Percentiles rank a stretch among this genome's conserved stretches.
phyloP scores from a whole-genome alignment of 345 rosid genomes.

The Murraya koenigii region DNA sequence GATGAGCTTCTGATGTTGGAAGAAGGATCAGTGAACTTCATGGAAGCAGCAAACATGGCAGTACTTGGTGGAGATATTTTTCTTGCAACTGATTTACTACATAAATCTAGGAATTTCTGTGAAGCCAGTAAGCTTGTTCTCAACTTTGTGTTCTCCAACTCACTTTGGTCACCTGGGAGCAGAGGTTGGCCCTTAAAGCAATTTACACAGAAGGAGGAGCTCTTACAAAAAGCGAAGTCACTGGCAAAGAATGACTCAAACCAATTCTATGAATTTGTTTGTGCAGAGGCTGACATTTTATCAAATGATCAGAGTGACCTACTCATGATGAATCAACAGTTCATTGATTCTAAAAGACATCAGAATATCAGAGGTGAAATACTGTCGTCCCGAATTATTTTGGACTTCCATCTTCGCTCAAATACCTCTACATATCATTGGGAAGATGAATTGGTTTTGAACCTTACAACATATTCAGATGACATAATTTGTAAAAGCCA shows the following conservation, averaged over 20 bases:
- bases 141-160: constrained; percentile 30
- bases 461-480: constrained; percentile 18
- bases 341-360: constrained; percentile 24
- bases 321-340: constrained; percentile 22
- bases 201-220: constrained; percentile 27
- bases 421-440: constrained; percentile 20
- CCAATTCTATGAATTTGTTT: constrained; percentile 29
- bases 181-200: constrained; percentile 49
- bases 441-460: constrained; percentile 25
- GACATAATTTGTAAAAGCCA: neutral
- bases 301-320: constrained; percentile 15
- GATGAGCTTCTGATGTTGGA: constrained; percentile 14
- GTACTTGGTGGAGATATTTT: constrained; percentile 31
- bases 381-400: constrained; percentile 33
- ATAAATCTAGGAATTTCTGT: constrained; percentile 22
- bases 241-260: constrained; percentile 24
- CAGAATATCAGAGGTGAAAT: constrained; percentile 35
- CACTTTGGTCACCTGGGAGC: constrained; percentile 42
- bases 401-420: constrained; percentile 31
- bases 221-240: constrained; percentile 34
- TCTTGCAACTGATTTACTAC: constrained; percentile 32
- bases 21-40: constrained; percentile 28
- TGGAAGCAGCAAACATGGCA: constrained; percentile 33
- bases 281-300: constrained; percentile 30
- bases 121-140: constrained; percentile 34